A percentile compares a stretch with the other conserved stretches of the same genome.
These are phyloP conservation scores for Camelina sativa DNA, from an alignment of 345 rosid genomes.

Conservation along the genomic window DNA sequence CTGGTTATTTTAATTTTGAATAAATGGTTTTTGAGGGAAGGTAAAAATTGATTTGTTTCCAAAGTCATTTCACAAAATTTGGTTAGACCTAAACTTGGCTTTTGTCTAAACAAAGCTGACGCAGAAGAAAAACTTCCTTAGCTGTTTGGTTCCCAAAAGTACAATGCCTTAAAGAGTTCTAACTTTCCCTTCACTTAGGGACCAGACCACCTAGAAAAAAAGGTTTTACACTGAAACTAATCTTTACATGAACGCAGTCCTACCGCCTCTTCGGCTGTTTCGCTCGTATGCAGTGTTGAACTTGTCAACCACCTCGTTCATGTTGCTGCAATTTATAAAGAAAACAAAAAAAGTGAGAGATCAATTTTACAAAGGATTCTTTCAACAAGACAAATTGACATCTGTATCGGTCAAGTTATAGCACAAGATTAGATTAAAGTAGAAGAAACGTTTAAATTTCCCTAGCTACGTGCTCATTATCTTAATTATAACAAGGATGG, in stretches of 20 bases:
- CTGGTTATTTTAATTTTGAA: conserved; percentile 21
- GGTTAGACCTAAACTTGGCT: conserved; percentile 7
- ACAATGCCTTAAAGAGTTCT: conserved; percentile 11
- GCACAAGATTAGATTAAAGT: neutral
- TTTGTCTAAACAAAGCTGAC: conserved; percentile 20
- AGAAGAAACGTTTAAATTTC: conserved; percentile 2
- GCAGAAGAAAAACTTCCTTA: conserved; percentile 12
- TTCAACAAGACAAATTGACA: neutral
- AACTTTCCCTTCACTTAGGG: conserved; percentile 14
- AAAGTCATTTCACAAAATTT: neutral
- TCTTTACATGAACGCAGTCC: conserved; percentile 69
- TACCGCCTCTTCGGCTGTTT: conserved; percentile 84
- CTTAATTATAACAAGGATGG: conserved; percentile 19
- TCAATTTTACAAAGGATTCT: neutral
- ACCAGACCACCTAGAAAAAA: conserved; percentile 1
- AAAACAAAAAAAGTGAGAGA: conserved; percentile 9
- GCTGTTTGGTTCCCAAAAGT: conserved; percentile 29
- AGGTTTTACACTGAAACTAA: conserved; percentile 23
- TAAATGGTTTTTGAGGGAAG: conserved; percentile 9
- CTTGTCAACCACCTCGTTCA: conserved; percentile 93
- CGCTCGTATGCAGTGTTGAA: conserved; percentile 90
- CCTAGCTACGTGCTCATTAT: neutral
- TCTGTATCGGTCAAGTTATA: neutral
- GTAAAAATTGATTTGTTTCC: neutral
- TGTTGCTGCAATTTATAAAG: conserved; percentile 58